A percentile compares a stretch with the other conserved stretches of the same genome.
phyloP scores from a whole-genome alignment of 352 stramenopile genomes.

The Pythium phragmitis region DNA sequence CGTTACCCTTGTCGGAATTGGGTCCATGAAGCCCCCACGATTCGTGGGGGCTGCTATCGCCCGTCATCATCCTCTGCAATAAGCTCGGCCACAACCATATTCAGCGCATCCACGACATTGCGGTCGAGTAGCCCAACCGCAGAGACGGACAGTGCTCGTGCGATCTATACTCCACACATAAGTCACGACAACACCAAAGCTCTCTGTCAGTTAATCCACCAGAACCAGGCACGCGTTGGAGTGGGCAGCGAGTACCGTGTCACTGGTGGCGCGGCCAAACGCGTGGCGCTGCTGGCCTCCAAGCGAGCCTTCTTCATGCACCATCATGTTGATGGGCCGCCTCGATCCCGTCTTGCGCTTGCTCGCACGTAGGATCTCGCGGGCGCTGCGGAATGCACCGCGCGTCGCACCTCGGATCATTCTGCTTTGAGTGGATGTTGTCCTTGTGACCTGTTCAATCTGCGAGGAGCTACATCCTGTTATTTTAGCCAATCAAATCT shows the following conservation, averaged over 20 bases:
- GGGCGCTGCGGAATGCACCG: conserved; percentile 50
- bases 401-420: conserved; percentile 57
- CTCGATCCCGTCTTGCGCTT: conserved; percentile 31
- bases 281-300: conserved; percentile 42
- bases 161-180: conserved; percentile 32
- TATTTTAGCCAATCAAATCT: conserved; percentile 13
- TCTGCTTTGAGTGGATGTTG: not conserved
- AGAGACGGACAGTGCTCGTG: conserved; percentile 37
- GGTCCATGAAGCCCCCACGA: conserved; percentile 3
- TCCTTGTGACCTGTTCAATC: not conserved
- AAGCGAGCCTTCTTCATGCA: conserved; percentile 46
- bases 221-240: not conserved
- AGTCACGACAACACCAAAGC: not conserved
- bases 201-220: not conserved
- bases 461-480: not conserved
- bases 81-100: conserved; percentile 38
- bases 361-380: conserved; percentile 48
- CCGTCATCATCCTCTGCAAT: conserved; percentile 64
- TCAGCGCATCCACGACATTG: conserved; percentile 43
- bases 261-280: conserved; percentile 47
- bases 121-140: conserved; percentile 36
- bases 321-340: conserved; percentile 20
- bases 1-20: not conserved
- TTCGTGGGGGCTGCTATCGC: conserved; percentile 47
- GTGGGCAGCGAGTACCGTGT: conserved; percentile 33